Percentiles rank a stretch among this genome's conserved stretches.
phyloP scores from a whole-genome alignment of 1,284 basidiomycete species.

The Pyrrhoderma noxium region DNA sequence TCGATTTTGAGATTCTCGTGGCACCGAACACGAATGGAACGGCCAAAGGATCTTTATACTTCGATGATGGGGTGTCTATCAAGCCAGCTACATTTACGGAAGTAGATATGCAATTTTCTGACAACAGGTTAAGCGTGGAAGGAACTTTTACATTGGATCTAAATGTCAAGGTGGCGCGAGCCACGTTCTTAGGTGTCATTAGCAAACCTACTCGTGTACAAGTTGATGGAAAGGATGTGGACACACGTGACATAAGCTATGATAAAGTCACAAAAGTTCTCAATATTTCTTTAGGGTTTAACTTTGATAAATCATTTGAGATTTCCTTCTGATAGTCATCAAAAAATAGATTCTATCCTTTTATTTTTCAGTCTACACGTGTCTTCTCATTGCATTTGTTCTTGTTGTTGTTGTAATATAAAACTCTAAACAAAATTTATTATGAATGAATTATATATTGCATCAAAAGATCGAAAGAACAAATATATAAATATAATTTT shows the following conservation, averaged over 20 bases:
- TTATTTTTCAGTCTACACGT: no score
- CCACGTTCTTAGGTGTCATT: neutral
- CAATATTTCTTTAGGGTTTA: neutral
- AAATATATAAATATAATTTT: no score
- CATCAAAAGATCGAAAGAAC: no score
- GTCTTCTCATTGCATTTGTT: no score
- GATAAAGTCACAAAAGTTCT: neutral
- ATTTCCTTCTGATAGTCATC: neutral
- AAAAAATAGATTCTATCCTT: no score
- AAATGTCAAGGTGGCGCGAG: slow-evolving; percentile 20
- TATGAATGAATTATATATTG: no score
- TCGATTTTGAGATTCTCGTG: slow-evolving; percentile 57
- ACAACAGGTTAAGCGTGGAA: slow-evolving; percentile 36
- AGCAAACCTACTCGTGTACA: neutral
- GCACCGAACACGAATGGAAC: slow-evolving; percentile 43
- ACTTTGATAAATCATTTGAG: neutral
- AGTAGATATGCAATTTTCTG: slow-evolving; percentile 38
- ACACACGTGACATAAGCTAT: neutral
- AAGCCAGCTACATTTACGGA: slow-evolving; percentile 35
- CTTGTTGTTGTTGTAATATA: no score
- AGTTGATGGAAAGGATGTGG: neutral
- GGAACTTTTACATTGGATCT: slow-evolving; percentile 31
- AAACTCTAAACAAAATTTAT: no score
- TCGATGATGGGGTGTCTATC: slow-evolving; percentile 59
- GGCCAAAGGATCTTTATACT: slow-evolving; percentile 47